Evolutionary conservation across 805 yeast genomes (phyloP).

Genomic region (Lipomyces spencermartinsiae): DNA sequence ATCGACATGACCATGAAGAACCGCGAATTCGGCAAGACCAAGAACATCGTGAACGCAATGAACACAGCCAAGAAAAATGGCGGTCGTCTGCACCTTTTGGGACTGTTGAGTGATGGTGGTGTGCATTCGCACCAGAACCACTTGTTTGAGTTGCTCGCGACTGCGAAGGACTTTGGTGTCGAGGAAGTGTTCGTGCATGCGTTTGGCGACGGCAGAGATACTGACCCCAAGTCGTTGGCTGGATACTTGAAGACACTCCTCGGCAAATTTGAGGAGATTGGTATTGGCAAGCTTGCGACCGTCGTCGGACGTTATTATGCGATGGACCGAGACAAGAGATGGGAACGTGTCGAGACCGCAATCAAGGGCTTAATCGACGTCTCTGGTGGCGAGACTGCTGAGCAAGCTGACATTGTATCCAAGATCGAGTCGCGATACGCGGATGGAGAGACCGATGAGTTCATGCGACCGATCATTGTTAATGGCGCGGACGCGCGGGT

Average conservation of each 20-base stretch:
- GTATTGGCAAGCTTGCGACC: constrained; percentile 39
- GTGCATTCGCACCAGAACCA: constrained; percentile 41
- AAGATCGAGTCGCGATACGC: constrained; percentile 35
- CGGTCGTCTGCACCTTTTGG: constrained; percentile 38
- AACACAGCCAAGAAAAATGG: constrained; percentile 32
- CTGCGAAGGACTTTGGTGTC: constrained; percentile 36
- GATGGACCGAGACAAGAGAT: constrained; percentile 41
- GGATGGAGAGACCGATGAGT: constrained; percentile 40
- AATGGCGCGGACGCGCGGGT: constrained; percentile 38
- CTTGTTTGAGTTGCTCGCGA: constrained; percentile 34
- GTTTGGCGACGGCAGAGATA: constrained; percentile 41
- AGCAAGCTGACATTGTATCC: constrained; percentile 30
- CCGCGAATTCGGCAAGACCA: constrained; percentile 31
- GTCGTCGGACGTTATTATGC: constrained; percentile 41
- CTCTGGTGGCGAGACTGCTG: constrained; percentile 31
- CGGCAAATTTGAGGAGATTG: constrained; percentile 38
- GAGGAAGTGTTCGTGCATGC: constrained; percentile 37
- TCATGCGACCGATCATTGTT: constrained; percentile 37
- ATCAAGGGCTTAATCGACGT: constrained; percentile 33
- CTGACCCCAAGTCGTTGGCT: constrained; percentile 38
- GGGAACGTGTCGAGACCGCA: constrained; percentile 40
- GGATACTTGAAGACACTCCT: constrained; percentile 35
- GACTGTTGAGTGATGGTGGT: constrained; percentile 39
- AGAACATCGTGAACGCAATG: constrained; percentile 26
- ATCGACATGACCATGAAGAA: constrained; percentile 39